Evolutionary conservation across 176 grass and related monocot species (phyloP).

Genomic region (Calamus simplicifolius): DNA sequence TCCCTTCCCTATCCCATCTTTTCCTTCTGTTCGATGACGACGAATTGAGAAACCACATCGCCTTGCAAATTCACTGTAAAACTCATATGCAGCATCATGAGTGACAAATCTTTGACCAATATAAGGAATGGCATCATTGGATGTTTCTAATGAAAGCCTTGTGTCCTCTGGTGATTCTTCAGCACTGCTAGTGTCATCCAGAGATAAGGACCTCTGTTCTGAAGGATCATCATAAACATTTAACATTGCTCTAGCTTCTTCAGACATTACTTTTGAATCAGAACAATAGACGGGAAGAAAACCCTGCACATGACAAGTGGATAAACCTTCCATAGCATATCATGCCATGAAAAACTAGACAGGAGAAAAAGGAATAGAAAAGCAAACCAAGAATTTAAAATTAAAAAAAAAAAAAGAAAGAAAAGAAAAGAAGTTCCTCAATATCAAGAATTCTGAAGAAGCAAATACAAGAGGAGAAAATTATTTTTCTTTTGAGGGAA

Average conservation of each 20-base stretch:
- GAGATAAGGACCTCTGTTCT: conserved; percentile 35
- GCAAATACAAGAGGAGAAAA: background rate
- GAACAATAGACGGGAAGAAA: background rate
- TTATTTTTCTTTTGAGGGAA: too few relatives aligned
- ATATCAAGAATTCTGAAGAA: background rate
- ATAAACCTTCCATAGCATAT: background rate
- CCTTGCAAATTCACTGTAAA: conserved; percentile 56
- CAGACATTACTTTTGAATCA: conserved; percentile 24
- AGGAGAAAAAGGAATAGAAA: too few relatives aligned
- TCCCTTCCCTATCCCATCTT: conserved; percentile 60
- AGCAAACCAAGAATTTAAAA: too few relatives aligned
- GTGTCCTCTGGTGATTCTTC: conserved; percentile 22
- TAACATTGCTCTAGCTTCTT: conserved; percentile 30
- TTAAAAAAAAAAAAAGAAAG: too few relatives aligned
- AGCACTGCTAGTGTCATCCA: conserved; percentile 26
- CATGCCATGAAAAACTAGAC: background rate
- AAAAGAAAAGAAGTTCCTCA: background rate
- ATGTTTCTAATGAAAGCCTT: conserved; percentile 26
- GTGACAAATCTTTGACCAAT: conserved; percentile 54
- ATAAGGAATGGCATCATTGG: conserved; percentile 35
- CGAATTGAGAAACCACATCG: conserved; percentile 75
- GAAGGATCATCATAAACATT: conserved; percentile 33
- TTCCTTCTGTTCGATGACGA: conserved; percentile 65
- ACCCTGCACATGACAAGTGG: conserved; percentile 10
- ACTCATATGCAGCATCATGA: conserved; percentile 61